phyloP scores from a whole-genome alignment of 1,139 yeast genomes.

The Debaryomyces sp. region DNA sequence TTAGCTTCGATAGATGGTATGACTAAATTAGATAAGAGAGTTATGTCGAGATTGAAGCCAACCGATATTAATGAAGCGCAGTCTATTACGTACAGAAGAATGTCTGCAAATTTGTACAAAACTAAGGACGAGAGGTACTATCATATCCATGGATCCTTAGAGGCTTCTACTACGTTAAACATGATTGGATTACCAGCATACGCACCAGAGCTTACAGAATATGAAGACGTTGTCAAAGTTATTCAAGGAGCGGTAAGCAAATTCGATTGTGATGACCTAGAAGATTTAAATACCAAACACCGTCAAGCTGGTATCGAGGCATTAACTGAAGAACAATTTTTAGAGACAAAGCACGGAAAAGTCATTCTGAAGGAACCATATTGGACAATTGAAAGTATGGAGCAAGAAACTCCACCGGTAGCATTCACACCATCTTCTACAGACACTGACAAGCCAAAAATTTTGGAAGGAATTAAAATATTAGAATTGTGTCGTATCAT shows the following conservation, averaged over 20 bases:
- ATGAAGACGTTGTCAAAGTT: slow-evolving; percentile 23
- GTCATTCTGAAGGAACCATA: slow-evolving; percentile 21
- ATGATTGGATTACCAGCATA: slow-evolving; percentile 35
- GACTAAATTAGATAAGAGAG: slow-evolving; percentile 25
- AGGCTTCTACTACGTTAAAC: slow-evolving; percentile 30
- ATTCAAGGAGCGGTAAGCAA: slow-evolving; percentile 22
- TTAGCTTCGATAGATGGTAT: slow-evolving; percentile 29
- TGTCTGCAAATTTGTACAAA: slow-evolving; percentile 34
- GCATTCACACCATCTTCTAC: not conserved
- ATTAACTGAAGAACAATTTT: slow-evolving; percentile 27
- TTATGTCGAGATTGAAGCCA: slow-evolving; percentile 21
- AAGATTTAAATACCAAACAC: slow-evolving; percentile 18
- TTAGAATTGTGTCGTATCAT: slow-evolving; percentile 34
- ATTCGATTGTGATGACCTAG: slow-evolving; percentile 25
- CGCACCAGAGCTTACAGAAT: slow-evolving; percentile 23
- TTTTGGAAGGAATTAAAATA: slow-evolving; percentile 31
- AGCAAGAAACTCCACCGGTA: slow-evolving; percentile 11
- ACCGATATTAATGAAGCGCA: slow-evolving; percentile 32
- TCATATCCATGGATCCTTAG: slow-evolving; percentile 37
- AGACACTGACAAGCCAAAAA: slow-evolving; percentile 18
- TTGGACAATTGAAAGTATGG: slow-evolving; percentile 24
- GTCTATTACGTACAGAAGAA: slow-evolving; percentile 28
- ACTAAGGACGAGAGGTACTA: slow-evolving; percentile 32
- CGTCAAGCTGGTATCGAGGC: slow-evolving; percentile 34
- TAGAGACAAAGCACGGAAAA: slow-evolving; percentile 30